Conservation (phyloP, 495 filamentous ascomycete species). For the Extremus antarcticus region DNA sequence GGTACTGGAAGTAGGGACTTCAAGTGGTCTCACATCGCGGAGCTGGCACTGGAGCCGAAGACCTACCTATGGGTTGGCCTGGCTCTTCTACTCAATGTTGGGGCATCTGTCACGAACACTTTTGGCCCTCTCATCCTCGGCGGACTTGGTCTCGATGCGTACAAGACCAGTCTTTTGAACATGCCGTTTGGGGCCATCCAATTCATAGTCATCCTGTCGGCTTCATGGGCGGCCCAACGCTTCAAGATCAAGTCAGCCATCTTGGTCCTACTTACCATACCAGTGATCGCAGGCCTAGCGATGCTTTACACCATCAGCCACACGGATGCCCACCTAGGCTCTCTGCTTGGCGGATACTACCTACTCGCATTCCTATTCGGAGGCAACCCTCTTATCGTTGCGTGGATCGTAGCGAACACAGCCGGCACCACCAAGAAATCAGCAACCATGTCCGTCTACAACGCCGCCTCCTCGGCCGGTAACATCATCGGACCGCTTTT, state of each 20-base stretch:
- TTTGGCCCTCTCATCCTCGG: slow-evolving; percentile 47
- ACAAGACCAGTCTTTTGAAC: slow-evolving; percentile 40
- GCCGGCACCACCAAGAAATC: slow-evolving; percentile 42
- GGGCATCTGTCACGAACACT: slow-evolving; percentile 42
- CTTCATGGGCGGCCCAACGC: slow-evolving; percentile 34
- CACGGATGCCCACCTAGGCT: slow-evolving; percentile 29
- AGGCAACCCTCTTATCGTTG: slow-evolving; percentile 40
- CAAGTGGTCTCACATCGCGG: slow-evolving; percentile 36
- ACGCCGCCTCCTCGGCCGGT: slow-evolving; percentile 34
- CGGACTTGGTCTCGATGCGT: slow-evolving; percentile 49
- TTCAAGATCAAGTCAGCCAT: slow-evolving; percentile 41
- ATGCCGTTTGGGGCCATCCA: slow-evolving; percentile 43
- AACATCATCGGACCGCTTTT: slow-evolving; percentile 41
- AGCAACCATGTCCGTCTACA: slow-evolving; percentile 30
- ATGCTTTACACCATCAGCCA: slow-evolving; percentile 45
- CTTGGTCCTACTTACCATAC: slow-evolving; percentile 39
- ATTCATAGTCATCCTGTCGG: slow-evolving; percentile 34
- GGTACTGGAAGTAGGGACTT: slow-evolving; percentile 33
- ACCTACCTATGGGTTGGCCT: slow-evolving; percentile 42
- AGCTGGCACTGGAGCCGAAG: slow-evolving; percentile 40
- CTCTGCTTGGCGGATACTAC: slow-evolving; percentile 49
- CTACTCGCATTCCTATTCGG: slow-evolving; percentile 48
- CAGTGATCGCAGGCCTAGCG: slow-evolving; percentile 46
- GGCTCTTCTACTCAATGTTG: slow-evolving; percentile 49
- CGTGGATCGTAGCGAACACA: slow-evolving; percentile 43